phyloP scores from a whole-genome alignment of 441 rosid genomes.

The Pelargonium citronellum region DNA sequence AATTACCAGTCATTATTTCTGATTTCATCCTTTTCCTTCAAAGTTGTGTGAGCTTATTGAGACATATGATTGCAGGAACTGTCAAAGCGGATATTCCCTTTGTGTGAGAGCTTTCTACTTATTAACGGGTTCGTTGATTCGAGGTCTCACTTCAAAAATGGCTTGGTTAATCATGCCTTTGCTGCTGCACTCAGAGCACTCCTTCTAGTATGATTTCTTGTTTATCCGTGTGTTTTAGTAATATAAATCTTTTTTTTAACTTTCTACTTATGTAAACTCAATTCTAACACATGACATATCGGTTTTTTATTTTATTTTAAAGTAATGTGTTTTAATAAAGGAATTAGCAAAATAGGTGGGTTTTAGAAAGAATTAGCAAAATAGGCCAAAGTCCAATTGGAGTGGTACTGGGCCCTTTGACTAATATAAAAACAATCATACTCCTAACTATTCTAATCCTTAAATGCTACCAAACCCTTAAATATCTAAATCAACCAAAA shows the following conservation, averaged over 20 bases:
- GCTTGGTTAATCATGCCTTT: slow-evolving; percentile 91
- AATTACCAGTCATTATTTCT: slow-evolving; percentile 15
- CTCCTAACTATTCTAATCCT: too few species aligned
- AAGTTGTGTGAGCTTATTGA: slow-evolving; percentile 22
- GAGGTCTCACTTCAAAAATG: slow-evolving; percentile 87
- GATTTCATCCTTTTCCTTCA: slow-evolving; percentile 11
- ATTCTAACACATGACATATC: background rate
- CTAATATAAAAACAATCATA: too few species aligned
- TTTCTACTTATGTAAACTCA: background rate
- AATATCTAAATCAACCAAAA: too few species aligned
- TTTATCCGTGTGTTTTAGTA: background rate
- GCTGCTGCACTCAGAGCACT: slow-evolving; percentile 89
- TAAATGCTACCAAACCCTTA: too few species aligned
- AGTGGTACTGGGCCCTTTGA: too few species aligned
- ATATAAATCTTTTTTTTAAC: background rate
- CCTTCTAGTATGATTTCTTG: slow-evolving; percentile 62
- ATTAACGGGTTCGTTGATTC: slow-evolving; percentile 90
- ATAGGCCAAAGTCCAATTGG: too few species aligned
- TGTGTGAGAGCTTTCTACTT: slow-evolving; percentile 76
- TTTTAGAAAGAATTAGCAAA: too few species aligned
- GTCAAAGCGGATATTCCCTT: slow-evolving; percentile 72
- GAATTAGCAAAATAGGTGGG: too few species aligned
- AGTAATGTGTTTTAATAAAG: too few species aligned
- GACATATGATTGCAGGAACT: slow-evolving; percentile 55
- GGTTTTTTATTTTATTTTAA: too few species aligned